phyloP scores from a whole-genome alignment of 257 asterid species.

The Primulina huaijiensis region DNA sequence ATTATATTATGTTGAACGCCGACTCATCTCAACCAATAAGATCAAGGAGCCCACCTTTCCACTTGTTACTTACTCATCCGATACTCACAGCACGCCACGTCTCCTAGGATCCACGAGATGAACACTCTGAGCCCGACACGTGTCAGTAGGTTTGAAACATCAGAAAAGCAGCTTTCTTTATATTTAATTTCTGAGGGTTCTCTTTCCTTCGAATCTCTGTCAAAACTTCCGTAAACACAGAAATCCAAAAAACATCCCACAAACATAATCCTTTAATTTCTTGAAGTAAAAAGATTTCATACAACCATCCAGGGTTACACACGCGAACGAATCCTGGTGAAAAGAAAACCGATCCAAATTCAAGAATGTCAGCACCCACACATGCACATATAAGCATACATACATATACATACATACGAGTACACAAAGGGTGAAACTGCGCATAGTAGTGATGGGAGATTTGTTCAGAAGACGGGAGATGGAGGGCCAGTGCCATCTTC shows the following conservation, averaged over 20 bases:
- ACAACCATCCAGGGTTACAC: background rate
- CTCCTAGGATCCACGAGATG: no score
- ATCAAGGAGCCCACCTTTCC: no score
- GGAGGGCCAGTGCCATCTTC: conserved; percentile 59
- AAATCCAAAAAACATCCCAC: background rate
- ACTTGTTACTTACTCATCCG: no score
- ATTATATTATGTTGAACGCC: no score
- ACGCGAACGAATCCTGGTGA: background rate
- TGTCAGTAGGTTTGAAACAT: background rate
- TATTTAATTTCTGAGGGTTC: background rate
- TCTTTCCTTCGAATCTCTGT: background rate
- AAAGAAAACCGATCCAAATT: background rate
- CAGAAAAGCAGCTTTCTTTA: no score
- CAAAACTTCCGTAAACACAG: no score
- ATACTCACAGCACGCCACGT: no score
- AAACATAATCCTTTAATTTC: no score
- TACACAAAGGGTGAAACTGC: background rate
- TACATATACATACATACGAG: background rate
- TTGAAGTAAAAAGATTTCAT: no score
- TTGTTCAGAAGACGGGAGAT: conserved; percentile 22
- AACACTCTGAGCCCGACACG: background rate
- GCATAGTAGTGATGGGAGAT: background rate
- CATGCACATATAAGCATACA: no score
- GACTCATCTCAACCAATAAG: no score
- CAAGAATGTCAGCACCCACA: background rate